Evolutionary conservation across 805 yeast species (phyloP).

Genomic region (Sugiyamaella lignohabitans): DNA sequence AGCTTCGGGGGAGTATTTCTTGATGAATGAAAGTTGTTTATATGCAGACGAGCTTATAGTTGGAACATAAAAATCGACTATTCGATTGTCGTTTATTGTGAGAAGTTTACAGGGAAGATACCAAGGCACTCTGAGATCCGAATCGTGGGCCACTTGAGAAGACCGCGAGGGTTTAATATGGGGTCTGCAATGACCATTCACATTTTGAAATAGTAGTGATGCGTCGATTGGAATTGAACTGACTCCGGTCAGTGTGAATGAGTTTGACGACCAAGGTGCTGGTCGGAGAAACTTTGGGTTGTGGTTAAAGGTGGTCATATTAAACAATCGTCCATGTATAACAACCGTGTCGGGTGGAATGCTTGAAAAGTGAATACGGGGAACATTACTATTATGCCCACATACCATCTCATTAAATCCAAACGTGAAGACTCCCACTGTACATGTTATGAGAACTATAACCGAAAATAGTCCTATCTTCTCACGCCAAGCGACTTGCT

Average conservation of each 20-base stretch:
- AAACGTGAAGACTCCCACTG: conserved; percentile 43
- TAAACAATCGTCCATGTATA: conserved; percentile 69
- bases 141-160: conserved; percentile 47
- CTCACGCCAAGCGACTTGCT: conserved; percentile 88
- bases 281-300: conserved; percentile 43
- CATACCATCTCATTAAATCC: conserved; percentile 83
- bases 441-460: conserved; percentile 14
- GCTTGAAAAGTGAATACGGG: conserved; percentile 51
- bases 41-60: background rate
- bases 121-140: conserved; percentile 59
- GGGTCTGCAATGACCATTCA: conserved; percentile 82
- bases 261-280: conserved; percentile 33
- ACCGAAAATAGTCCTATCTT: conserved; percentile 37
- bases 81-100: conserved; percentile 14
- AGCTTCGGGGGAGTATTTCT: conserved; percentile 65
- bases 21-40: conserved; percentile 28
- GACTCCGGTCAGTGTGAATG: conserved; percentile 6
- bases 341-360: conserved; percentile 51
- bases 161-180: conserved; percentile 57
- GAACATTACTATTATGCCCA: conserved; percentile 27
- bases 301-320: conserved; percentile 44
- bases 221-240: conserved; percentile 21
- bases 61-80: background rate
- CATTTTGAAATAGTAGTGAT: conserved; percentile 80
- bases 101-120: conserved; percentile 75